These are phyloP conservation scores for Colletotrichum ledebouriae DNA, from an alignment of 2,329 filamentous ascomycete species.

Conservation along the genomic window DNA sequence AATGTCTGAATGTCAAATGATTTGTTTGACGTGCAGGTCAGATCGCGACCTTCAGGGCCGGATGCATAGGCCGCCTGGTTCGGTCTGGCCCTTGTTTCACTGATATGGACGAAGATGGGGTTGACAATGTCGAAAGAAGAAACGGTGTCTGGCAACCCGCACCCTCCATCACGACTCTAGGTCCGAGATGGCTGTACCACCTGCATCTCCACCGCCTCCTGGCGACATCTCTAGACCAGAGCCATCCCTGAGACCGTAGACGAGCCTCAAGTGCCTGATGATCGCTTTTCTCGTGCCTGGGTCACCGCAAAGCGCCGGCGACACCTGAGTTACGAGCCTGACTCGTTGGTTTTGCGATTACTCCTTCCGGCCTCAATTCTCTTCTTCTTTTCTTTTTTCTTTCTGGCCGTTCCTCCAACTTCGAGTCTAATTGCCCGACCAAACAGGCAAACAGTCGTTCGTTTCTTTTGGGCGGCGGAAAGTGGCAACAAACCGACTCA, in stretches of 20 bases:
- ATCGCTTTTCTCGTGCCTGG: constrained; percentile 38
- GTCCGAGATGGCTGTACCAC: constrained; percentile 33
- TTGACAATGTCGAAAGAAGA: constrained; percentile 34
- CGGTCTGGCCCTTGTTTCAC: constrained; percentile 42
- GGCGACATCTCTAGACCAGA: constrained; percentile 15
- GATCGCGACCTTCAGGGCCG: constrained; percentile 24
- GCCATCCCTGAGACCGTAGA: constrained; percentile 38
- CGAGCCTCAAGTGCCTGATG: constrained; percentile 42
- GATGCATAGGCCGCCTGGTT: constrained; percentile 34
- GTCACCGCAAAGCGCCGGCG: constrained; percentile 33
- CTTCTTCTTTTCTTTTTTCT: not conserved
- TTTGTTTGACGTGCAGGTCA: constrained; percentile 35
- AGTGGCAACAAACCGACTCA: constrained; percentile 30
- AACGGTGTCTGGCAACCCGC: constrained; percentile 36
- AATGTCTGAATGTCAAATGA: constrained; percentile 15
- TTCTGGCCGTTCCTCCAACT: not conserved
- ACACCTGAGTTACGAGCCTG: constrained; percentile 27
- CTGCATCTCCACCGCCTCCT: constrained; percentile 41
- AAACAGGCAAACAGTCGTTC: constrained; percentile 28
- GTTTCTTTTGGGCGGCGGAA: constrained; percentile 3
- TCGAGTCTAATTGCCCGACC: constrained; percentile 6
- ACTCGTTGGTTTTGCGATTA: constrained; percentile 31
- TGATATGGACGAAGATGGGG: constrained; percentile 31
- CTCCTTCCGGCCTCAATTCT: constrained; percentile 23
- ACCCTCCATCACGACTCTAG: constrained; percentile 35